Base-by-base conservation (phyloP, 2,329 filamentous ascomycete species). In the Phoma sp. region DNA sequence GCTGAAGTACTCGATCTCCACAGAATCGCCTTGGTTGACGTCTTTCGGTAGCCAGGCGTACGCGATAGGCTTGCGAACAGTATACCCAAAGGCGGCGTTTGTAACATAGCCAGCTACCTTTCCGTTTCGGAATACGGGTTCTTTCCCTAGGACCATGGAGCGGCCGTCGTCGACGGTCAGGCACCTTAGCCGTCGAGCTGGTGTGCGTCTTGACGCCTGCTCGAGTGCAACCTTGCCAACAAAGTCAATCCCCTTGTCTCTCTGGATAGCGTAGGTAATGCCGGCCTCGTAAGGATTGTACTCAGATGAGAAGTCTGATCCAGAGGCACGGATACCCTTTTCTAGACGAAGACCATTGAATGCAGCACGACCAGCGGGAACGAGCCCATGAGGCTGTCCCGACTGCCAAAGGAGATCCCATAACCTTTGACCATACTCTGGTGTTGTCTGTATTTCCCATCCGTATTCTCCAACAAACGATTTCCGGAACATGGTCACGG, bases 1-100 rank as follows among this genome's bases (percentile, higher is more conserved):
- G 4, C 84, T 84, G 69, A 88, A 88, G 64, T 88, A 88, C 62
- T 86, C 84, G 51, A 88, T 78, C 64, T 87, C 84, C 0, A 88
- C 83, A 0, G 62, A 52, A 3, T 80, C 76, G 0, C 84, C 84
- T 38, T 83, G 79, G 0, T 48, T 53, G 2, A 86, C 64, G 2
- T 61, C 63, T 10, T 69, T 76, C 0, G 84, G 84, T 12, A 88
- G 70, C 74, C 84, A 86, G 0, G 84, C 81, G 66, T 84, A 87
- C 0, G 84, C 85, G 12, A 87, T 76, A 0, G 85, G 85, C 68
- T 82, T 85, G 24, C 83, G 72, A 9, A 88, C 67, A 0, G 82
- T 84, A 62, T 84, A 87, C 0, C 82, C 85, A 63, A 87, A 88
- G 0, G 82, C 84, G 1, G 85, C 81, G 46, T 79, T 87, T 2